Evolutionary conservation across 2,329 filamentous ascomycete species (phyloP), one percentile per base, ranked within the genome.

Genomic region (Colletotrichum tanaceti): DNA sequence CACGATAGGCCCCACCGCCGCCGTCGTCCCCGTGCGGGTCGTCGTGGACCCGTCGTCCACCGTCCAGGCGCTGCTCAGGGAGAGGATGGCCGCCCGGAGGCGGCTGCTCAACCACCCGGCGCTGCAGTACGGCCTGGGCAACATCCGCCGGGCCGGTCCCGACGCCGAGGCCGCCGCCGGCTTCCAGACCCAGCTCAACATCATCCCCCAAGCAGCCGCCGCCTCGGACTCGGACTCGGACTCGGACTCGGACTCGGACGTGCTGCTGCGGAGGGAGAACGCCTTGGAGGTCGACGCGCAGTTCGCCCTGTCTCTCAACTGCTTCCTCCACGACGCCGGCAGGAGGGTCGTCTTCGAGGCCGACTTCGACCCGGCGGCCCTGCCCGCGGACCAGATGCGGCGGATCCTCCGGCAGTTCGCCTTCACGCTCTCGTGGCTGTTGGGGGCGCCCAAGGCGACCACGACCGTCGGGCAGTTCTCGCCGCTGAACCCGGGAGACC

Each of bases 1-100:
- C n/a, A 39, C 55, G 41, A 35, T 58, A 22, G 55, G 54, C 14
- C 43, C 55, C 20, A 58, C 55, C 9, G 43, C 43, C 35, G 43
- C 55, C 10, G 43, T 35, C 6, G 55, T 58, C 3, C 55, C 55
- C 20, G 43, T 58, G 11, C 55, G 20, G 39, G 41, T 58, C 10
- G 16, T 32, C 7, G 11, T 47, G 5, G 41, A 46, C 35, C 41
- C 41, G 16, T 47, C 55, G 2, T 20, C n/a, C n/a, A 58, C 55
- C 28, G 18, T 35, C 9, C 24, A 16, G 18, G 41, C 28, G 2
- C 24, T 58, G 5, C 41, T 58, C 43, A 58, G 47, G 16, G 16
- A 58, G 5, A 47, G 55, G 13, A 58, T 58, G 9, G 55, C 55
- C 39, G 41, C 55, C 24, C 38, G 41, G 18, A 28, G 41, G n/a